A percentile compares a stretch with the other conserved stretches of the same genome.
Evolutionary conservation across 2,329 filamentous ascomycete genomes (phyloP).

Genomic region (Cladosporium halotolerans): DNA sequence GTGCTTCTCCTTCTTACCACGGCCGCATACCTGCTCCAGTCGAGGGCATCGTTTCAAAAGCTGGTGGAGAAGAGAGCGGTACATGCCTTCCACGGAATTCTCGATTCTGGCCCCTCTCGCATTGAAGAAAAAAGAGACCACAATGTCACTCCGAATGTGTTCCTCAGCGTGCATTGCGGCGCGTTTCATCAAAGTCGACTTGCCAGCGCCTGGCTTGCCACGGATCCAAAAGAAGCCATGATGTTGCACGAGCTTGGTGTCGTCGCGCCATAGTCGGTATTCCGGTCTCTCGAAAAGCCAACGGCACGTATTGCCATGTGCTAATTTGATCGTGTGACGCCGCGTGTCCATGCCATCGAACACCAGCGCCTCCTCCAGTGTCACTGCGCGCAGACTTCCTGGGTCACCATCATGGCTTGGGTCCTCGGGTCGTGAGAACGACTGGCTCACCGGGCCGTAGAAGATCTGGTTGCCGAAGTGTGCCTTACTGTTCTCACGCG

Average conservation of each 20-base stretch:
- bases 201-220: slow-evolving; percentile 37
- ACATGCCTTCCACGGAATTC: slow-evolving; percentile 40
- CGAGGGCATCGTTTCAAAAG: slow-evolving; percentile 29
- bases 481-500: too few relatives aligned
- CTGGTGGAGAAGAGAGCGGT: slow-evolving; percentile 45
- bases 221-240: slow-evolving; percentile 34
- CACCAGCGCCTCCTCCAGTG: not conserved
- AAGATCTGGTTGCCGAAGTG: too few relatives aligned
- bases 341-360: not conserved
- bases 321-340: not conserved
- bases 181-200: slow-evolving; percentile 34
- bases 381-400: not conserved
- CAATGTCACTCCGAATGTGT: slow-evolving; percentile 14
- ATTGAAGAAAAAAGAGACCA: slow-evolving; percentile 47
- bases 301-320: not conserved
- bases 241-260: not conserved
- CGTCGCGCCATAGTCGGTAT: not conserved
- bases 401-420: not conserved
- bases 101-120: slow-evolving; percentile 41
- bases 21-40: too few relatives aligned
- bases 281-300: not conserved
- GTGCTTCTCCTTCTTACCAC: too few relatives aligned
- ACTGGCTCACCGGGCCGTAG: not conserved
- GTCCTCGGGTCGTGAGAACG: not conserved
- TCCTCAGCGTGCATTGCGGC: slow-evolving; percentile 2